Percentiles rank a stretch among this genome's conserved stretches.
These are phyloP conservation scores for Penicillium thymicola DNA, from an alignment of 2,329 filamentous ascomycete species.

Conservation along the genomic window DNA sequence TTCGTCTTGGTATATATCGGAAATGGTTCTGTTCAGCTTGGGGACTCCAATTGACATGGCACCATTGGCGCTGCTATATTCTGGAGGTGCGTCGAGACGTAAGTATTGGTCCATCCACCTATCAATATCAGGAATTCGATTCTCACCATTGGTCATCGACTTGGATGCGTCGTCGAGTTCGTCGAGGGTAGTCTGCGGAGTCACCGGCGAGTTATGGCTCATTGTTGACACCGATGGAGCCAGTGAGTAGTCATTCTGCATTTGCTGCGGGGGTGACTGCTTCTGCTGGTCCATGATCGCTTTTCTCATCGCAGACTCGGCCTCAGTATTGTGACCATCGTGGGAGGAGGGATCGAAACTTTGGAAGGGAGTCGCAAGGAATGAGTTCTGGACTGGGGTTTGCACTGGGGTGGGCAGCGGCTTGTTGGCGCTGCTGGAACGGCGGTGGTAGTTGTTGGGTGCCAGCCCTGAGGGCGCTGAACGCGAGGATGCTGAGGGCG, in stretches of 20 bases:
- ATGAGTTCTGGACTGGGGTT: slow-evolving; percentile 52
- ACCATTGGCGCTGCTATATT: slow-evolving; percentile 44
- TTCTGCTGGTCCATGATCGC: slow-evolving; percentile 51
- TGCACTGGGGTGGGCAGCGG: slow-evolving; percentile 55
- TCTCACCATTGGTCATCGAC: slow-evolving; percentile 55
- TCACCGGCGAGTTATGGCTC: slow-evolving; percentile 60
- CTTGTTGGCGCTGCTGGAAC: slow-evolving; percentile 45
- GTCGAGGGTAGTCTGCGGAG: slow-evolving; percentile 56
- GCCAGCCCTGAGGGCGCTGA: slow-evolving; percentile 32
- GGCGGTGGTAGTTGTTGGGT: slow-evolving; percentile 36
- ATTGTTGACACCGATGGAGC: slow-evolving; percentile 59
- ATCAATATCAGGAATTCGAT: slow-evolving; percentile 34
- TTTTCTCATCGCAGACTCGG: slow-evolving; percentile 60
- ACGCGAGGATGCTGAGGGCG: slow-evolving; percentile 45
- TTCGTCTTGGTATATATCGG: slow-evolving; percentile 79
- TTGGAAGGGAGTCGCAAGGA: slow-evolving; percentile 47
- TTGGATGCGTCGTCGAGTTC: slow-evolving; percentile 53
- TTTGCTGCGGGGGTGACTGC: slow-evolving; percentile 34
- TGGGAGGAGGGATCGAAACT: slow-evolving; percentile 44
- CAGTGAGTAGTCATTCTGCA: slow-evolving; percentile 50
- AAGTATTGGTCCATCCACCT: slow-evolving; percentile 63
- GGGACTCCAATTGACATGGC: slow-evolving; percentile 52
- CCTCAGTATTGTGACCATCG: slow-evolving; percentile 44
- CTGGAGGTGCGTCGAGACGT: slow-evolving; percentile 56
- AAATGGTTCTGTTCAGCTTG: slow-evolving; percentile 81